Conservation (phyloP, 2,329 filamentous ascomycete genomes). For the Neophaeococcomyces mojaviensis region DNA sequence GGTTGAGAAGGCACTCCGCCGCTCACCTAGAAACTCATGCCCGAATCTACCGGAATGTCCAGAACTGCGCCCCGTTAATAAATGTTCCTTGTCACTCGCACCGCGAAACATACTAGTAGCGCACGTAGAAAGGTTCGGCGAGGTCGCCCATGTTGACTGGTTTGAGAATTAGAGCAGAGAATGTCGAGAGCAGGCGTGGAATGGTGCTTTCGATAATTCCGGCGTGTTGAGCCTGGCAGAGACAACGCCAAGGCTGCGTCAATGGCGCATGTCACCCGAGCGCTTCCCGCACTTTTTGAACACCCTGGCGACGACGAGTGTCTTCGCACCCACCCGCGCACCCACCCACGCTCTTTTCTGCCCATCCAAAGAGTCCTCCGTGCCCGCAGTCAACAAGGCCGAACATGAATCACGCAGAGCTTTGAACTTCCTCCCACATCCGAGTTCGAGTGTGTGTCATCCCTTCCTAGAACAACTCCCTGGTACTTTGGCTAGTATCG, state of each 20-base stretch:
- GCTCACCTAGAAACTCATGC: conserved; percentile 86
- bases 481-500: too few relatives aligned
- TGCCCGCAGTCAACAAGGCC: not conserved
- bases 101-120: conserved; percentile 74
- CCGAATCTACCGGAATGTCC: conserved; percentile 96
- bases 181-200: not conserved
- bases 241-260: conserved; percentile 4
- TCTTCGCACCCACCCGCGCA: not conserved
- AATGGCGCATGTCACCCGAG: not conserved
- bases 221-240: not conserved
- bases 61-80: conserved; percentile 58
- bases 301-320: conserved; percentile 8
- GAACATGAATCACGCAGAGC: too few relatives aligned
- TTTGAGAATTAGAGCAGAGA: not conserved
- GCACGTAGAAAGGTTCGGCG: conserved; percentile 84
- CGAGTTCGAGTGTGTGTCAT: too few relatives aligned
- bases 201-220: not conserved
- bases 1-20: conserved; percentile 3
- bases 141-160: conserved; percentile 51
- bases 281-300: conserved; percentile 9
- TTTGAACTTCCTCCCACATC: too few relatives aligned
- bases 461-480: too few relatives aligned
- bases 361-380: not conserved
- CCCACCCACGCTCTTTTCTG: conserved; percentile 5
- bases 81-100: conserved; percentile 17